Evolutionary conservation across 2,329 filamentous ascomycete genomes (phyloP), one percentile per base, ranked within the genome.

Genomic region (Nemania sp.): DNA sequence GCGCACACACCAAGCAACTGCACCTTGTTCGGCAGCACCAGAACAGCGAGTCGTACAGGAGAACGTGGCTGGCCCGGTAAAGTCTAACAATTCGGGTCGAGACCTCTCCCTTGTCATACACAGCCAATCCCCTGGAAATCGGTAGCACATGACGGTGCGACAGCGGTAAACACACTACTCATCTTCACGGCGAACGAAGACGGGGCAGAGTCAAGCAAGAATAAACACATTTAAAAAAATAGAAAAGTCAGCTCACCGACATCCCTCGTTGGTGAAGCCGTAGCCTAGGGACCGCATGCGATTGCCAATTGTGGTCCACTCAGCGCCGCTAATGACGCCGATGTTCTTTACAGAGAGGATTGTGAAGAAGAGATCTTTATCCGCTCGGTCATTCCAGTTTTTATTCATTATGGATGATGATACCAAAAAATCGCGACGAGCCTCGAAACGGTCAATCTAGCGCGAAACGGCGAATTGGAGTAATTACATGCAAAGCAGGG

Each of bases 201-300:
- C n/a, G n/a, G n/a, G n/a, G n/a, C n/a, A 36, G 28, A 20, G 41
- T 15, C 52, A 30, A 22, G 23, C 33, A 42, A 43, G 26, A 9
- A 20, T 7, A 40, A 23, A 22, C 20, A 36, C 20, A 14, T 34
- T n/a, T n/a, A n/a, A 24, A 46, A 36, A 31, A 17, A 17, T 47
- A 46, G 9, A 36, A 17, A 15, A 50, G 19, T 47, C 48, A 60
- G 5, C 81, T 73, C 72, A 84, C 81, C 82, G 80, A 61, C 82
- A 84, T 62, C 82, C 82, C 66, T 85, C 81, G 73, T 85, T 84
- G 15, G 82, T 84, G 68, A 85, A 84, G 69, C 80, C 80, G 63
- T 85, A 84, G 50, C 82, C 81, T 52, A 83, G 64, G 30, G 71
- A 69, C 56, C 82, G 76, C 82, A 85, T 84, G 57, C 81, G 75